Percentiles rank a stretch among this genome's conserved stretches.
Conservation (phyloP, 148 eudicot genomes). For the Vaccinium vitisidaea region DNA sequence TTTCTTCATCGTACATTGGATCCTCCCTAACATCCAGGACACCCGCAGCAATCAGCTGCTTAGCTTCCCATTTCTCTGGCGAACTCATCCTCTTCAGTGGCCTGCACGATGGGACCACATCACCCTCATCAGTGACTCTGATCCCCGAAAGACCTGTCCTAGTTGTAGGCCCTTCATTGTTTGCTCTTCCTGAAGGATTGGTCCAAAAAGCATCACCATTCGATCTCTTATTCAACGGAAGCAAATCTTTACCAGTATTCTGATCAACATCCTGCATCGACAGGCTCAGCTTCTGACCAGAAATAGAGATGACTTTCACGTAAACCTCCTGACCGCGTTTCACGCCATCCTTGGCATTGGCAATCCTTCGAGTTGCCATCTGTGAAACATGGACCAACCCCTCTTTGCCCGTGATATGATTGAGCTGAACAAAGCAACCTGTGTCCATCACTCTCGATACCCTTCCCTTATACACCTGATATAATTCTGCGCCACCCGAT, state of each 20-base stretch:
- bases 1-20: conserved; percentile 74
- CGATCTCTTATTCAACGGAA: conserved; percentile 57
- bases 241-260: conserved; percentile 68
- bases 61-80: conserved; percentile 89
- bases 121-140: conserved; percentile 56
- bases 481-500: conserved; percentile 58
- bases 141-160: conserved; percentile 84
- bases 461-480: conserved; percentile 73
- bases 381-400: conserved; percentile 88
- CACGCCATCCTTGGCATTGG: conserved; percentile 68
- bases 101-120: conserved; percentile 50
- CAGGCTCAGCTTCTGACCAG: conserved; percentile 68
- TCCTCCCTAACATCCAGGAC: conserved; percentile 69
- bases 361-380: conserved; percentile 71
- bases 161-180: conserved; percentile 32
- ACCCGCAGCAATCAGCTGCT: conserved; percentile 85
- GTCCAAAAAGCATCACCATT: conserved; percentile 40
- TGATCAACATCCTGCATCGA: conserved; percentile 95
- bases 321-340: conserved; percentile 86
- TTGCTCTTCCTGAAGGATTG: conserved; percentile 44
- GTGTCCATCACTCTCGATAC: conserved; percentile 75
- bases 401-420: conserved; percentile 72
- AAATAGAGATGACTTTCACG: conserved; percentile 77
- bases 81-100: conserved; percentile 90
- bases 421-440: conserved; percentile 82